Conservation (phyloP, 2,329 filamentous ascomycete genomes). For the Pseudocercospora cruenta region DNA sequence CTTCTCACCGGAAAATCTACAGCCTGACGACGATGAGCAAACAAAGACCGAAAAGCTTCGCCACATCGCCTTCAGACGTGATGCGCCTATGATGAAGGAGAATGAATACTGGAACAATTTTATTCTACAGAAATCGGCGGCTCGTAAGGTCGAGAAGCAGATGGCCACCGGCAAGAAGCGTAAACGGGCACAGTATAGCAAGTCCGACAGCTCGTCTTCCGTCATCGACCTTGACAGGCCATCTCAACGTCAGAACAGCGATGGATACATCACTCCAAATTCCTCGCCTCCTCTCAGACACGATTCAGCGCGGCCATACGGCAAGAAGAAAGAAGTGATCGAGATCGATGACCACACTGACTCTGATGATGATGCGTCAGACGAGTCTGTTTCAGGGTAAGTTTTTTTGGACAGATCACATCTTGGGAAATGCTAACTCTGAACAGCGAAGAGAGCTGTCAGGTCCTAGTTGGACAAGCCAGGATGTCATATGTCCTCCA, state of each 20-base stretch:
- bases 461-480: slow-evolving; percentile 6
- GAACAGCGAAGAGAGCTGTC: slow-evolving; percentile 2
- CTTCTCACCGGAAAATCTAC: slow-evolving; percentile 6
- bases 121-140: slow-evolving; percentile 13
- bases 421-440: background rate
- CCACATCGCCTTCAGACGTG: slow-evolving; percentile 14
- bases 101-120: slow-evolving; percentile 20
- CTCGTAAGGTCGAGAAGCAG: slow-evolving; percentile 16
- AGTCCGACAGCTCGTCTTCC: background rate
- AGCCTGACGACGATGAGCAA: slow-evolving; percentile 8
- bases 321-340: background rate
- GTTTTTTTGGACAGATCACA: background rate
- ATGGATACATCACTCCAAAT: background rate
- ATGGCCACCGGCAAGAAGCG: background rate
- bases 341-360: background rate
- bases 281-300: background rate
- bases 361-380: background rate
- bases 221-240: background rate
- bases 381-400: background rate
- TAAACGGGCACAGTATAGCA: background rate
- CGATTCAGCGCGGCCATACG: background rate
- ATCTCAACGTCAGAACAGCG: background rate
- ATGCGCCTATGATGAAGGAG: slow-evolving; percentile 12
- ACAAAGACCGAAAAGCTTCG: slow-evolving; percentile 16
- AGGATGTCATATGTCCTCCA: background rate